Evolutionary conservation across 2,329 filamentous ascomycete species (phyloP), one percentile per base, ranked within the genome.

Genomic region (Macrophomina pseudophaseolina): DNA sequence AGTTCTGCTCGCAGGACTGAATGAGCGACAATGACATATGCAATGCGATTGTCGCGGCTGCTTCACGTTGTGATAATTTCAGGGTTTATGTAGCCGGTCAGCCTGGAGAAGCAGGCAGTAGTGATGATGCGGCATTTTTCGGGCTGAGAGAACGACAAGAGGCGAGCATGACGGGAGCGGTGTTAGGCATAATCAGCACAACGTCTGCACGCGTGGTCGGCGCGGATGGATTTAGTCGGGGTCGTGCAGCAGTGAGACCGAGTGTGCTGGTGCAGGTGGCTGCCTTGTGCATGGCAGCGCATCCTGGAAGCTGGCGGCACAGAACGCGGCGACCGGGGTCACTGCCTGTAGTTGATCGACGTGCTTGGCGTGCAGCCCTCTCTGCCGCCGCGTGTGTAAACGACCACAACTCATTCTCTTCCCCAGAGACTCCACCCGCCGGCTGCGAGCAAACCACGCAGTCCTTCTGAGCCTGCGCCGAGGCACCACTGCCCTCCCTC

Each of bases 51-150:
- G 53, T 42, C 8, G 16, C 7, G 3, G 33, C 6, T 23, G 52
- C 16, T 33, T 30, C 16, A n/a, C 5, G 2, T n/a, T 12, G 5
- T 12, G 54, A 14, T n/a, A 7, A 2, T 18, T 30, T 9, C 5
- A 14, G 11, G 40, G 3, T 14, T 32, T 60, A 49, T 35, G 35
- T 35, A 35, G 42, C 14, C 12, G 7, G 30, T 30, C 44, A 12
- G 32, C 28, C 32, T 59, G 54, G 4, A n/a, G n/a, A 14, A 48
- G 33, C 30, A 62, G 58, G 58, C 58, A 62, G 44, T 23, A 32
- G 44, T 16, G 58, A 49, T 62, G 58, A 62, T 62, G 58, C 58
- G 58, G 58, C 58, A 62, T 62, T 62, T 51, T 49, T n/a, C 42
- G 58, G 58, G 30, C 44, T 38, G n/a, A 11, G 18, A n/a, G 35